Conservation (phyloP, 2,329 filamentous ascomycete genomes). For the Alternaria longipes region DNA sequence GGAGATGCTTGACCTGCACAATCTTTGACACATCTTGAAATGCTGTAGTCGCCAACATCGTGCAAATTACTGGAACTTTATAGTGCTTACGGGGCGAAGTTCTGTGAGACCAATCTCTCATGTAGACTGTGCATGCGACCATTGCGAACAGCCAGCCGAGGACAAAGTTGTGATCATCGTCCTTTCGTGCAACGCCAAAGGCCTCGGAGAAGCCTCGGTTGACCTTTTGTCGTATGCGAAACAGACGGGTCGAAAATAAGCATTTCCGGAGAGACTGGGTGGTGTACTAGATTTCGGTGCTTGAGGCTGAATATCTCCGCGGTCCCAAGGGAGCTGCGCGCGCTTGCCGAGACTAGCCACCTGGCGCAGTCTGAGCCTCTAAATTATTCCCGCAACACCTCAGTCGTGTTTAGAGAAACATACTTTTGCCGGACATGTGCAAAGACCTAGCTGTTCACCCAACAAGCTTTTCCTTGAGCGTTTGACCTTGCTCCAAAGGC, state of each 20-base stretch:
- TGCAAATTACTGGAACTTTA: neutral
- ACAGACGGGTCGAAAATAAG: neutral
- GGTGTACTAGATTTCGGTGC: neutral
- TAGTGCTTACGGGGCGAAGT: constrained; percentile 1
- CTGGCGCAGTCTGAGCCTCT: neutral
- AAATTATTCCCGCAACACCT: neutral
- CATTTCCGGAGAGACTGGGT: neutral
- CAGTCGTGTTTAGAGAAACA: neutral
- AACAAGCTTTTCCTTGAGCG: constrained; percentile 16
- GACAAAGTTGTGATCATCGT: neutral
- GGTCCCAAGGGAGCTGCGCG: constrained; percentile 5
- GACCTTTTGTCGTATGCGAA: constrained; percentile 2
- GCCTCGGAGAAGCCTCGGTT: neutral
- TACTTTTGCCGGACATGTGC: neutral
- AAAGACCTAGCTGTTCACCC: constrained; percentile 1
- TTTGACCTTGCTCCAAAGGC: constrained; percentile 42
- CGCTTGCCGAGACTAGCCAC: constrained; percentile 3
- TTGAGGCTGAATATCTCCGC: constrained; percentile 27
- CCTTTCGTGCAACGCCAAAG: neutral
- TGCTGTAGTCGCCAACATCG: neutral
- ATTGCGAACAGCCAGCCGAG: neutral
- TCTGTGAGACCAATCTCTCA: neutral
- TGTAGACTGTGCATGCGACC: neutral
- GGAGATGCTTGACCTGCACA: neutral
- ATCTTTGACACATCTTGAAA: neutral